Evolutionary conservation across 1,139 yeast species (phyloP).

Genomic region (Yamadazyma trypodendri): DNA sequence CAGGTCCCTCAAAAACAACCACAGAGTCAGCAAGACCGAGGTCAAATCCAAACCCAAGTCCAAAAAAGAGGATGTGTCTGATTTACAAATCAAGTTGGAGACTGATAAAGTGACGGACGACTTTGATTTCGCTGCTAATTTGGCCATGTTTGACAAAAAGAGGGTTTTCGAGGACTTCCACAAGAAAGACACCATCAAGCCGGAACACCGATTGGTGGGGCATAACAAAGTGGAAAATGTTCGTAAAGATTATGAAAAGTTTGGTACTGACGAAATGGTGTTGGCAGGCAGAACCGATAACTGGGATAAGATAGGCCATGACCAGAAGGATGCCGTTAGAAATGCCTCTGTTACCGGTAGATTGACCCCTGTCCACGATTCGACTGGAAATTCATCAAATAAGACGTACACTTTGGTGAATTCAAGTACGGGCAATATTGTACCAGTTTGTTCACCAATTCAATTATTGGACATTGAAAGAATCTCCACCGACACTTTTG

Average conservation of each 20-base stretch:
- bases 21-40: constrained; percentile 10
- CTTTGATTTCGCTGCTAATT: constrained; percentile 83
- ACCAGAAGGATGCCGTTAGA: constrained; percentile 10
- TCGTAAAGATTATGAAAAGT: constrained; percentile 45
- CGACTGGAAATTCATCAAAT: not conserved
- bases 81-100: constrained; percentile 2
- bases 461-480: constrained; percentile 81
- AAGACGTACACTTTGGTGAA: constrained; percentile 13
- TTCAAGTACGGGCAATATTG: constrained; percentile 21
- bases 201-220: constrained; percentile 67
- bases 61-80: constrained; percentile 5
- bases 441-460: constrained; percentile 75
- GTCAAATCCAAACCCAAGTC: constrained; percentile 11
- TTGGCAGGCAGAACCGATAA: constrained; percentile 47
- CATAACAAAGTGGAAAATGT: constrained; percentile 54
- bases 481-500: constrained; percentile 52
- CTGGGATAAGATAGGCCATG: constrained; percentile 52
- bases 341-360: constrained; percentile 16
- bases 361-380: constrained; percentile 15
- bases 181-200: constrained; percentile 58
- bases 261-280: constrained; percentile 75
- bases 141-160: constrained; percentile 79
- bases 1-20: constrained; percentile 15
- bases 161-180: constrained; percentile 78
- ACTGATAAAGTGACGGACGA: constrained; percentile 33